phyloP scores from a whole-genome alignment of 2,329 filamentous ascomycete species.

The Chrysoporthe puriensis region DNA sequence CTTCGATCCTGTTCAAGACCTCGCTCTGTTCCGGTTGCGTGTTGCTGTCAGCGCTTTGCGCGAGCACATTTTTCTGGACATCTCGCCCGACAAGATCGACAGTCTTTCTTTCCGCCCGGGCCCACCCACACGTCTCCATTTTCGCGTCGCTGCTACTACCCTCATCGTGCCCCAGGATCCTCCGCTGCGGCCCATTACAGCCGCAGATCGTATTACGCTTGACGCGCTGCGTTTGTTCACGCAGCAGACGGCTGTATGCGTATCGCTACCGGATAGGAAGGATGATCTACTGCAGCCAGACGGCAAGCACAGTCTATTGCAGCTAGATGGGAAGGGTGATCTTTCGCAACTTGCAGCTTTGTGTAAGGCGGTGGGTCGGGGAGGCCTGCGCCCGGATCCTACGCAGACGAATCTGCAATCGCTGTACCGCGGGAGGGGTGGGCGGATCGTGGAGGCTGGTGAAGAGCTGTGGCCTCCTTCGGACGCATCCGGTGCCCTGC shows the following conservation, averaged over 20 bases:
- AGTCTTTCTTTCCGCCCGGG: neutral
- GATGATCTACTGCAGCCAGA: neutral
- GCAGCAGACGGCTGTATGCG: neutral
- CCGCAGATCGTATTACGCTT: neutral
- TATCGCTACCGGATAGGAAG: neutral
- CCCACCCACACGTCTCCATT: neutral
- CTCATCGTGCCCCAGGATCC: neutral
- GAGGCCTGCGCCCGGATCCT: constrained; percentile 6
- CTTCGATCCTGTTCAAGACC: neutral
- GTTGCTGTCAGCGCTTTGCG: neutral
- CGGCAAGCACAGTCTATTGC: neutral
- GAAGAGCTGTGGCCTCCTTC: neutral
- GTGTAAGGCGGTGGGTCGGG: neutral
- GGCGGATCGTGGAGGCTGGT: neutral
- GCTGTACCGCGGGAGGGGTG: constrained; percentile 10
- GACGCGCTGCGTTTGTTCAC: neutral
- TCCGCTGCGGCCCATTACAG: neutral
- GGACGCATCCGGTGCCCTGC: neutral
- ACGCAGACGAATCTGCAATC: constrained; percentile 5
- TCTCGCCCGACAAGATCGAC: neutral
- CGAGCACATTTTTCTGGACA: constrained; percentile 2
- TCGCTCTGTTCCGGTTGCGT: neutral
- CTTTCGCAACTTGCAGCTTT: neutral
- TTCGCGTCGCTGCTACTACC: neutral
- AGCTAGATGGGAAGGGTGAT: neutral